Percentiles rank a stretch among this genome's conserved stretches.
phyloP scores from a whole-genome alignment of 1,284 basidiomycete genomes.

The Fomitopsis schrenkii region DNA sequence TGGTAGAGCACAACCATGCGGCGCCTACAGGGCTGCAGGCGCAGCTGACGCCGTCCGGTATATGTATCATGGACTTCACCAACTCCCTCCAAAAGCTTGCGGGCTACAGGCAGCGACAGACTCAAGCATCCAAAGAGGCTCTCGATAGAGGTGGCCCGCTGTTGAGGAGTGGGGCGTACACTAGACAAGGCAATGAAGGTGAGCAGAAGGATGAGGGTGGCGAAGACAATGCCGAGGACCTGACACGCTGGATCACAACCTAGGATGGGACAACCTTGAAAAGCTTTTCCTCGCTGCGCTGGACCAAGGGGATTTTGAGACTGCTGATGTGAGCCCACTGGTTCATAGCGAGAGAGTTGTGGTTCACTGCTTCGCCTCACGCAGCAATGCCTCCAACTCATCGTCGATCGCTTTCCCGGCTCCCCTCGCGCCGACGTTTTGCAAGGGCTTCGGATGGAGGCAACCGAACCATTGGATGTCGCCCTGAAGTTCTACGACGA shows the following conservation, averaged over 20 bases:
- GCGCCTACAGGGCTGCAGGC: background rate
- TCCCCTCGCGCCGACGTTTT: constrained; percentile 84
- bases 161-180: constrained; percentile 46
- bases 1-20: constrained; percentile 2
- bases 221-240: background rate
- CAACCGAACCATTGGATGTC: constrained; percentile 56
- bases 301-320: constrained; percentile 73
- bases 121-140: constrained; percentile 66
- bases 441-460: constrained; percentile 86
- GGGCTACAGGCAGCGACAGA: constrained; percentile 63
- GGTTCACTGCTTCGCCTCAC: background rate
- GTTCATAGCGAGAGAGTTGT: background rate
- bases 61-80: constrained; percentile 33
- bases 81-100: constrained; percentile 65
- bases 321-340: constrained; percentile 74
- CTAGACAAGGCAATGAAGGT: constrained; percentile 63
- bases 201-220: background rate
- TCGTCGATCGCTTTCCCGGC: constrained; percentile 71
- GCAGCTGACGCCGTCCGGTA: too few relatives aligned
- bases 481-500: constrained; percentile 70
- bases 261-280: constrained; percentile 87
- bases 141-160: constrained; percentile 61
- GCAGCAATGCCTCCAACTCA: constrained; percentile 63
- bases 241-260: background rate
- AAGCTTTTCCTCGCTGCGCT: constrained; percentile 86